These are phyloP conservation scores for Schwanniomyces etchellsii DNA, from an alignment of 1,139 yeast species.

Conservation along the genomic window DNA sequence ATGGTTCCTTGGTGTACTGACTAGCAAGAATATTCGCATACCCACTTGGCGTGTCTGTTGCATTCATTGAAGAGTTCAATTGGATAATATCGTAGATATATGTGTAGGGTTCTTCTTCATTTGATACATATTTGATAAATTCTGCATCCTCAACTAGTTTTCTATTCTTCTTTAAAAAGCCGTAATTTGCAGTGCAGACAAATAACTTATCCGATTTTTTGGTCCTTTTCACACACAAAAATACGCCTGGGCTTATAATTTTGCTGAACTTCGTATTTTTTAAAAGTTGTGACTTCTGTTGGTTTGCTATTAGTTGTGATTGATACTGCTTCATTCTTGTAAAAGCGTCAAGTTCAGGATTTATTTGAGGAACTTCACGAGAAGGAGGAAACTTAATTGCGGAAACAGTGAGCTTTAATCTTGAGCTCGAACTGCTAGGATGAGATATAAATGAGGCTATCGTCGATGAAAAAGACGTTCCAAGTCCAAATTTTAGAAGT, in stretches of 20 bases:
- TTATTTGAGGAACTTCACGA: conserved; percentile 51
- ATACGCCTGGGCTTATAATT: conserved; percentile 79
- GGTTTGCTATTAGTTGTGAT: conserved; percentile 36
- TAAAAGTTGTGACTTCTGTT: conserved; percentile 42
- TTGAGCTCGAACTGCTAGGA: conserved; percentile 14
- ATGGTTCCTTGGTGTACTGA: conserved; percentile 61
- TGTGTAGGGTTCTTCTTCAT: conserved; percentile 21
- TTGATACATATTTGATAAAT: conserved; percentile 49
- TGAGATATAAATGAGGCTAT: conserved; percentile 16
- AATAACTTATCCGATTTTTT: conserved; percentile 51
- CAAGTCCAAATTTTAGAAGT: conserved; percentile 47
- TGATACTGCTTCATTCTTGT: conserved; percentile 40
- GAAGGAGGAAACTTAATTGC: conserved; percentile 75
- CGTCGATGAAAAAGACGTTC: conserved; percentile 24
- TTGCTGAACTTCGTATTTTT: conserved; percentile 43
- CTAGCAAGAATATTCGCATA: conserved; percentile 80
- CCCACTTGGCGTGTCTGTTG: conserved; percentile 70
- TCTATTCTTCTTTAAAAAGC: conserved; percentile 65
- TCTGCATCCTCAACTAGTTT: conserved; percentile 81
- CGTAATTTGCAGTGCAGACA: conserved; percentile 79
- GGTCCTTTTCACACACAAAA: conserved; percentile 45
- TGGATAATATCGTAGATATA: conserved; percentile 68
- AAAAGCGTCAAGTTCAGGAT: conserved; percentile 42
- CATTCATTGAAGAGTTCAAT: conserved; percentile 64
- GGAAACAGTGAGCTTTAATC: conserved; percentile 37